Evolutionary conservation across 164 flowering plant species (phyloP), one percentile per base, ranked within the genome.

Genomic region (Magnolia officinalis): DNA sequence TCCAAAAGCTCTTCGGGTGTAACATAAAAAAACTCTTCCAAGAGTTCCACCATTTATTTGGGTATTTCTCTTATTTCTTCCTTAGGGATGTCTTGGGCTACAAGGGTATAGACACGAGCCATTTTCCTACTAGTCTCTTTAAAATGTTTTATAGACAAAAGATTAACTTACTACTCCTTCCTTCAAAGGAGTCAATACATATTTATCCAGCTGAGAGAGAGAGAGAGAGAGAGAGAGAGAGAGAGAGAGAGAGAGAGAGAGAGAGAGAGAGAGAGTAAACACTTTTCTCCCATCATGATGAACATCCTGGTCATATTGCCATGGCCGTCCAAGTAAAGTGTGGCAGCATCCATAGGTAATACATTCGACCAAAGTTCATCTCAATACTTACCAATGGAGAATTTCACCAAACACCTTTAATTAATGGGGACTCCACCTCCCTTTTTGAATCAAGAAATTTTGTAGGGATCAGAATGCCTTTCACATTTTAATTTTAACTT

Each of bases 321-420:
- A 65, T 18, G 68, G 68, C 26, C 68, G 20, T 19, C 24, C 26
- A 65, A 65, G 31, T 9, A 65, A 49, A 5, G 49, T 37, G 6
- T 70, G 72, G 49, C 52, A 70, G 24, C 72, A 70, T 70, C 52
- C 72, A 70, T 49, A n/a, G 58, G 55, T 8, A 37, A 49, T 2
- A 70, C 24, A 70, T 70, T 58, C 45, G 10, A 70, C 51, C 55
- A 18, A 49, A 70, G 18, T n/a, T 70, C 72, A 70, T 49, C 72
- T 2, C 49, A 18, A 49, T 70, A 45, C 52, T 70, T 49, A 6
- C 21, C 52, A 49, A 49, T 70, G 20, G 55, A 70, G 20, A 70
- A 70, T 49, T n/a, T 37, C 20, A 70, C 20, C 58, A 70, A 29
- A 18, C 18, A 70, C 4, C 58, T 70, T n/a, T 37, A 4, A 6